These are phyloP conservation scores for Mortierella sp. DNA, from an alignment of 371 early-diverging fungal species.

Conservation along the genomic window DNA sequence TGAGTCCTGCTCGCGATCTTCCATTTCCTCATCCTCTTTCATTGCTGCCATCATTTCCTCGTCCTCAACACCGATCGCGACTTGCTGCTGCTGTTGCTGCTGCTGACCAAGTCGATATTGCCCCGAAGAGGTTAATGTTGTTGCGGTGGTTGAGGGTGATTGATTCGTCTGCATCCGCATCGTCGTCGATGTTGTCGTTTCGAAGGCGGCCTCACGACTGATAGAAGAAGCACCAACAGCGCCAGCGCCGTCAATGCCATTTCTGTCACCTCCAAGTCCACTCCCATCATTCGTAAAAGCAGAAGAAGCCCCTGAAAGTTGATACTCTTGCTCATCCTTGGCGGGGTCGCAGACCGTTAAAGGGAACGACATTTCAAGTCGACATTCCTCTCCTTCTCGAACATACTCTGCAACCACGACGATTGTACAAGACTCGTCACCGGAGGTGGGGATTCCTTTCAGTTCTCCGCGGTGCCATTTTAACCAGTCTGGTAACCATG, in stretches of 20 bases:
- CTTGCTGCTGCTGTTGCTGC: constrained; percentile 10
- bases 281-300: neutral
- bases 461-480: constrained; percentile 74
- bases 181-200: neutral
- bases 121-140: no score
- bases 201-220: neutral
- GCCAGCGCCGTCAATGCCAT: neutral
- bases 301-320: neutral
- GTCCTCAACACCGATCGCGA: constrained; percentile 10
- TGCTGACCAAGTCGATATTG: no score
- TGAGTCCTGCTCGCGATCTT: neutral
- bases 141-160: constrained; percentile 9
- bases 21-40: constrained; percentile 15
- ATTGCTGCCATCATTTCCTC: constrained; percentile 16
- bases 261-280: neutral
- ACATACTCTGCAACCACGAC: constrained; percentile 70
- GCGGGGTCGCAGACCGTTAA: constrained; percentile 50
- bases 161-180: neutral
- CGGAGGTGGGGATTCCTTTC: constrained; percentile 68
- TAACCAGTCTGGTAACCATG: constrained; percentile 76
- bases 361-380: constrained; percentile 60
- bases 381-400: constrained; percentile 65
- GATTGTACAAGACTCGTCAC: constrained; percentile 64
- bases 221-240: neutral
- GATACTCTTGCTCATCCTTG: constrained; percentile 23